Evolutionary conservation across 306 rosid genomes (phyloP).

Genomic region (Trifolium repens): DNA sequence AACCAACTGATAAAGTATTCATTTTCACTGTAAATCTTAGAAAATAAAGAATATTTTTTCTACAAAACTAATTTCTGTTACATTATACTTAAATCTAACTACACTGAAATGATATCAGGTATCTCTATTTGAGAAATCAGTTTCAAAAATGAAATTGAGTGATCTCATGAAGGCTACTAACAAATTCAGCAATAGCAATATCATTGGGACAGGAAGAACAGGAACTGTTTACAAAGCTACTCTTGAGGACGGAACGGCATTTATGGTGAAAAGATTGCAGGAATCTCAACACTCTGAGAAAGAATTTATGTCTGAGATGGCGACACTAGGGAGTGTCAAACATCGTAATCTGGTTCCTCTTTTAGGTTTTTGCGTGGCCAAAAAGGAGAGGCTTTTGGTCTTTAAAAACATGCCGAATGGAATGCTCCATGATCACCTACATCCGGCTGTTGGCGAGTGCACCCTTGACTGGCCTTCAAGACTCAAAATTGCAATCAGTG

Average conservation of each 20-base stretch:
- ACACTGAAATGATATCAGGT: constrained; percentile 61
- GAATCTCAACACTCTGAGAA: constrained; percentile 85
- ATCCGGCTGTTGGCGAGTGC: constrained; percentile 51
- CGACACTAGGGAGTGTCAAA: constrained; percentile 69
- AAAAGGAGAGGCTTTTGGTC: constrained; percentile 87
- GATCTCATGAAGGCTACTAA: constrained; percentile 96
- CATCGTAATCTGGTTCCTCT: constrained; percentile 90
- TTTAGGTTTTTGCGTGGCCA: constrained; percentile 83
- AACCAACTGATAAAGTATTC: not conserved
- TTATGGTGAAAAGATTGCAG: constrained; percentile 94
- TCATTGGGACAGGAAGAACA: constrained; percentile 85
- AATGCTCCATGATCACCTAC: constrained; percentile 76
- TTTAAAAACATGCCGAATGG: constrained; percentile 80
- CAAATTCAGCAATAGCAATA: constrained; percentile 71
- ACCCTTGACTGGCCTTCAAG: constrained; percentile 75
- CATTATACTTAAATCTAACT: constrained; percentile 13
- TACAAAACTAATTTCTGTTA: not conserved
- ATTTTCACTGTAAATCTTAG: not conserved
- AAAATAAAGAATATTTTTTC: not conserved
- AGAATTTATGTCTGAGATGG: constrained; percentile 86
- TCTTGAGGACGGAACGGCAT: constrained; percentile 72
- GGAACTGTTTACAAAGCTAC: constrained; percentile 84
- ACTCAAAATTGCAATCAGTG: constrained; percentile 86
- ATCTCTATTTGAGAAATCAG: constrained; percentile 81
- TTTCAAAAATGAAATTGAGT: constrained; percentile 81